phyloP scores from a whole-genome alignment of 352 stramenopile species.

The Phytopythium helicoides region DNA sequence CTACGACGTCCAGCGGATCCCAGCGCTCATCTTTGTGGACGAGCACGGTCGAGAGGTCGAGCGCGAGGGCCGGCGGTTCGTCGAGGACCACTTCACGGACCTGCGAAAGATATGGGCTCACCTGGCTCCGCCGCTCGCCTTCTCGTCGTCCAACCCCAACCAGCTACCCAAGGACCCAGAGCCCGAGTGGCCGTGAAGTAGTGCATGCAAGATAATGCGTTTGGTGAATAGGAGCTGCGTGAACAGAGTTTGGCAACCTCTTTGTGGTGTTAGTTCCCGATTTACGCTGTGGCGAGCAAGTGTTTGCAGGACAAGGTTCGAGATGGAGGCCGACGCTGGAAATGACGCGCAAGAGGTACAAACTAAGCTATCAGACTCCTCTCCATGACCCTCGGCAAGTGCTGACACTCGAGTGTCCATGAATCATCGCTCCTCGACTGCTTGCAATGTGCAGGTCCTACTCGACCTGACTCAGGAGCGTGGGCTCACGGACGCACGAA shows the following conservation, averaged over 20 bases:
- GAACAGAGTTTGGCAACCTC: no score
- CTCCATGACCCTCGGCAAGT: no score
- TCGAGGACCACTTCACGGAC: constrained; percentile 66
- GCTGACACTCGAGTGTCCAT: background rate
- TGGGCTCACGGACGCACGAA: constrained; percentile 30
- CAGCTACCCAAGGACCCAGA: constrained; percentile 4
- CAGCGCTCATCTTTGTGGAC: constrained; percentile 67
- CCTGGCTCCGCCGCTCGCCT: constrained; percentile 20
- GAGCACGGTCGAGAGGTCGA: constrained; percentile 56
- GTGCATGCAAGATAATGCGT: no score
- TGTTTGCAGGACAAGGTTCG: no score
- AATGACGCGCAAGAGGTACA: background rate
- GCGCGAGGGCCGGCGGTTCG: constrained; percentile 54
- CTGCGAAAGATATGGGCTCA: constrained; percentile 61
- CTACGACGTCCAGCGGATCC: constrained; percentile 71
- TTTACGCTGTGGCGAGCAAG: background rate
- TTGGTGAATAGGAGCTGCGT: no score
- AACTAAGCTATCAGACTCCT: no score
- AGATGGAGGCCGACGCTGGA: background rate
- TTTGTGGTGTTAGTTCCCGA: background rate
- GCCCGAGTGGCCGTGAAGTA: constrained; percentile 29
- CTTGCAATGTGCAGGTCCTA: constrained; percentile 47
- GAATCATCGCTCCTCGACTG: background rate
- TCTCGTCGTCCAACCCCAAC: background rate
- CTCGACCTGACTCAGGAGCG: constrained; percentile 38